Conservation (phyloP, 2,329 filamentous ascomycete species). For the Ceratocystis colombiana region DNA sequence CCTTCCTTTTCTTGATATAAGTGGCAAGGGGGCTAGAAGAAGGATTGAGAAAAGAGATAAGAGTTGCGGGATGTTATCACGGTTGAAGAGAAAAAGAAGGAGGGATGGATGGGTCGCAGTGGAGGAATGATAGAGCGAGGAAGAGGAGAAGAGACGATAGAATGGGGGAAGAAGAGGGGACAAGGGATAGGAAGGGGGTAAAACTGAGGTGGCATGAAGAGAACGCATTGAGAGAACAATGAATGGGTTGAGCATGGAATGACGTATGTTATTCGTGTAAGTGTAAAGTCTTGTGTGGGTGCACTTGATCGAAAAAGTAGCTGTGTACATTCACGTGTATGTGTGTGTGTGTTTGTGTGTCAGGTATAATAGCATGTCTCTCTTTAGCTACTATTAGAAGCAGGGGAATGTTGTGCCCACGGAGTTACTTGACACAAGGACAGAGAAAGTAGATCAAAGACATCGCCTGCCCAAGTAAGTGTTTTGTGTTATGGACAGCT, state of each 20-base stretch:
- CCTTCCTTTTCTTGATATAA: not conserved
- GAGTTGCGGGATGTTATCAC: not conserved
- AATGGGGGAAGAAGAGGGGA: not conserved
- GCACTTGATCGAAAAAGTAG: not conserved
- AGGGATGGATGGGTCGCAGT: not conserved
- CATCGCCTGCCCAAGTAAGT: no score
- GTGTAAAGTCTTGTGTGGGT: not conserved
- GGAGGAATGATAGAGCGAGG: not conserved
- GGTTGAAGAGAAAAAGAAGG: not conserved
- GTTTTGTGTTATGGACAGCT: no score
- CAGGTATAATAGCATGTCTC: not conserved
- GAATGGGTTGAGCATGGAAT: not conserved
- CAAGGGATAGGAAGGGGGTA: not conserved
- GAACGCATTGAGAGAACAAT: not conserved
- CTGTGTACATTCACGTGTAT: not conserved
- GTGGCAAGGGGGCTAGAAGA: not conserved
- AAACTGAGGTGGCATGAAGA: not conserved
- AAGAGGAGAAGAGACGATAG: not conserved
- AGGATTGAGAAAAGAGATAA: conserved; percentile 4
- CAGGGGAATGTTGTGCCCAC: not conserved
- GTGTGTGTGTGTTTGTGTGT: not conserved
- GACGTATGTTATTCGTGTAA: not conserved
- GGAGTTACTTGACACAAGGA: not conserved
- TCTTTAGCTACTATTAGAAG: no score
- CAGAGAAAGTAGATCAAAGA: not conserved